Evolutionary conservation across 139 green algal genomes (phyloP), one percentile per base, ranked within the genome.

Genomic region (Haematococcus sp.): DNA sequence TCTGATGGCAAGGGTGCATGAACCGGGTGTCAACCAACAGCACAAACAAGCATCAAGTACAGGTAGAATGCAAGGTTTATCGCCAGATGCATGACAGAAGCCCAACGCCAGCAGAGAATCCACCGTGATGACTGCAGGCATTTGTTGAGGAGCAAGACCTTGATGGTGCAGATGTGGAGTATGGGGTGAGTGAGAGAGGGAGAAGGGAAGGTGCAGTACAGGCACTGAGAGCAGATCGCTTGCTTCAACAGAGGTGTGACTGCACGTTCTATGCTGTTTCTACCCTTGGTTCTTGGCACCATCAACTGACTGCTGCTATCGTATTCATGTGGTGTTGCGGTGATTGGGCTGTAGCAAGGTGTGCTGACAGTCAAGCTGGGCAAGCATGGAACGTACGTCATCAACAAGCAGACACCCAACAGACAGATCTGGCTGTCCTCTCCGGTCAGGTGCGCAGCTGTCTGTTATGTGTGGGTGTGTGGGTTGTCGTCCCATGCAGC

Each of bases 371-470:
- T 97, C 0, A 86, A 79, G 25, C 79, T 98, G 20, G 93, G 92
- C 1, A 58, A 46, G 2, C 55, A 76, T 5, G 95, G 95, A 11
- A 99, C 95, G 0, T 99, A 96, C 54, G 95, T 98, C 0, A 84
- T 98, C 52, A 99, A 99, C 87, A 99, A 99, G 80, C 95, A 98
- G 80, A 87, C 89, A 5, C 94, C 94, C 27, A 98, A 99, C 84
- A 86, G 86, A 17, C 94, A 98, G 80, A 94, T 99, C 23, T 99
- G 95, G 95, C 73, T 95, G 70, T 97, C 93, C 2, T 98, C 93
- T 0, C 95, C 95, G 1, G 75, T 98, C 58, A 94, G 87, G 86
- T 91, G 32, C 17, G n/a, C n/a, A 27, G n/a, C n/a, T n/a, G n/a
- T n/a, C 16, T 30, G n/a, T 20, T 20, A 9, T 9, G 56, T 16